Conservation (phyloP, 2,329 filamentous ascomycete genomes). For the Metarhizium album region DNA sequence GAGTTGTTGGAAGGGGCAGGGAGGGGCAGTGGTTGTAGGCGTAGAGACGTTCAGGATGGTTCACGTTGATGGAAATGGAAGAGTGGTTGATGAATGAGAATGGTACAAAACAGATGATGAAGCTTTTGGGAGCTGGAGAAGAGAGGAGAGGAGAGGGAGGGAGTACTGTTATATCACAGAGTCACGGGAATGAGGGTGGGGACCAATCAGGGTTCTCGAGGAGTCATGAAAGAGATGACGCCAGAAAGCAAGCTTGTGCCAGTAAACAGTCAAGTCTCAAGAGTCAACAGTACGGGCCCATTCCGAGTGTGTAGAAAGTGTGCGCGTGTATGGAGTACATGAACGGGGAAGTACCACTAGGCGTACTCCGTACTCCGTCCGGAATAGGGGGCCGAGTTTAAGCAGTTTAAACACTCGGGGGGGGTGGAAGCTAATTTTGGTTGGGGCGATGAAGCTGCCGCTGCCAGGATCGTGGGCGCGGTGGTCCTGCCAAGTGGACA, state of each 20-base stretch:
- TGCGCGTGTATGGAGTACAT: too few relatives aligned
- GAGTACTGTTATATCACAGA: constrained; percentile 12
- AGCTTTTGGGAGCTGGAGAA: neutral
- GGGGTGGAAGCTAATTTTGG: neutral
- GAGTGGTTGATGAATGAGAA: constrained; percentile 5
- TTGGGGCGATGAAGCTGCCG: neutral
- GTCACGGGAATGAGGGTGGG: constrained; percentile 14
- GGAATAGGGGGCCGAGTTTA: too few relatives aligned
- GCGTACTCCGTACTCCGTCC: too few relatives aligned
- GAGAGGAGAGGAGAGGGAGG: constrained; percentile 8
- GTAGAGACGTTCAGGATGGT: neutral
- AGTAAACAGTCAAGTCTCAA: too few relatives aligned
- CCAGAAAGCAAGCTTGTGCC: too few relatives aligned
- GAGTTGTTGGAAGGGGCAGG: neutral
- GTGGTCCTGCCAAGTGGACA: neutral
- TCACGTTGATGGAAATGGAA: constrained; percentile 3
- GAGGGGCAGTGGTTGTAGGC: neutral
- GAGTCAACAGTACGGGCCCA: too few relatives aligned
- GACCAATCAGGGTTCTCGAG: constrained; percentile 7
- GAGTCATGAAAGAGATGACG: neutral
- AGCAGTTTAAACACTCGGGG: neutral
- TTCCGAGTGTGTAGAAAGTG: too few relatives aligned
- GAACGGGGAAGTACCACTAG: too few relatives aligned
- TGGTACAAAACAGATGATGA: neutral
- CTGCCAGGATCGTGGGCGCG: neutral